Conservation (phyloP, 1,284 basidiomycete species). For the Malassezia globosa region DNA sequence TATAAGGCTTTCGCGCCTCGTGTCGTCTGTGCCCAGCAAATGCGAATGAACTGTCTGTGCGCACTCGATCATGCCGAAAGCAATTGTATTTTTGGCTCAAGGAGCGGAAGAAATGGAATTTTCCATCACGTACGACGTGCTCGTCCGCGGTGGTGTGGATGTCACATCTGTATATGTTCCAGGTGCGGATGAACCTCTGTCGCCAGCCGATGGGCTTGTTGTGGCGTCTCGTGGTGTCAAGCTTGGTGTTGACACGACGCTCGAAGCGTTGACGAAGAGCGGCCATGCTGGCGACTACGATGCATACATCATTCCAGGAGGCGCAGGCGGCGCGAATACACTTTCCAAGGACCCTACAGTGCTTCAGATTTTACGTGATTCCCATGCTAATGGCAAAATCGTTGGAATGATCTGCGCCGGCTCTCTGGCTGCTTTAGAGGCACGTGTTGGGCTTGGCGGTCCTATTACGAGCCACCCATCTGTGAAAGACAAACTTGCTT, state of each 20-base stretch:
- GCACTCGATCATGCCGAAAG: conserved; percentile 13
- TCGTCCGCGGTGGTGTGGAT: conserved; percentile 31
- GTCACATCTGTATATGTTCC: conserved; percentile 24
- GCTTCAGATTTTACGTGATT: conserved; percentile 58
- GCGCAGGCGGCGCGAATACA: conserved; percentile 65
- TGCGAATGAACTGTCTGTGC: too few relatives aligned
- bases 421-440: conserved; percentile 58
- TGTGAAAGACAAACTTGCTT: conserved; percentile 57
- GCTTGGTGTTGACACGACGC: conserved; percentile 31
- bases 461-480: conserved; percentile 69
- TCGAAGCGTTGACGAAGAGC: conserved; percentile 23
- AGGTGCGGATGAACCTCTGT: conserved; percentile 6
- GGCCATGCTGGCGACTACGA: conserved; percentile 53
- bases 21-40: too few relatives aligned
- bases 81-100: conserved; percentile 55
- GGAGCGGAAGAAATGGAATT: conserved; percentile 61
- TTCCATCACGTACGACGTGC: conserved; percentile 39
- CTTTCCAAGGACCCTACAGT: conserved; percentile 57
- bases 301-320: conserved; percentile 65
- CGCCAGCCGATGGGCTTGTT: conserved; percentile 23
- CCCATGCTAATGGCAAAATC: conserved; percentile 49
- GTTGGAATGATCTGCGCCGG: conserved; percentile 37
- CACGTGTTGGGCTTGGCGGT: conserved; percentile 53
- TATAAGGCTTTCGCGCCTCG: too few relatives aligned
- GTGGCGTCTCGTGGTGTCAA: conserved; percentile 35